These are phyloP conservation scores for Cucurbita argyrosperma DNA, from an alignment of 306 rosid species.

Conservation along the genomic window DNA sequence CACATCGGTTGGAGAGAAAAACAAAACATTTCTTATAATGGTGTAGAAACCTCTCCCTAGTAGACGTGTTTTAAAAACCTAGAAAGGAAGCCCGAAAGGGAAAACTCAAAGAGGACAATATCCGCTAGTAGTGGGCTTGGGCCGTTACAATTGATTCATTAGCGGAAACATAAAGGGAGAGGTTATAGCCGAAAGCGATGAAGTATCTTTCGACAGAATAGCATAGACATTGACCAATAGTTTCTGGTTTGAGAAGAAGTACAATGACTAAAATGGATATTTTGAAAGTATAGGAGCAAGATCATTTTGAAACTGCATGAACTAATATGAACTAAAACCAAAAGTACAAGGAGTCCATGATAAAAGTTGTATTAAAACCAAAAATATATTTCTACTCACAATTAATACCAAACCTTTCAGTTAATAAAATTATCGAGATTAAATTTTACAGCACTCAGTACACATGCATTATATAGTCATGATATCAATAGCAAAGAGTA, in stretches of 20 bases:
- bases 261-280: too few relatives aligned
- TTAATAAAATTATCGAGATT: neutral
- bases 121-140: too few relatives aligned
- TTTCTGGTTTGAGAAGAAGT: neutral
- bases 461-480: neutral
- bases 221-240: neutral
- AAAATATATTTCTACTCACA: neutral
- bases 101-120: too few relatives aligned
- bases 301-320: neutral
- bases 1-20: too few relatives aligned
- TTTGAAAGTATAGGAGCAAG: neutral
- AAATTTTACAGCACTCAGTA: neutral
- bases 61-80: too few relatives aligned
- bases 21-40: too few relatives aligned
- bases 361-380: neutral
- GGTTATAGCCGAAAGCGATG: too few relatives aligned
- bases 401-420: neutral
- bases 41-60: too few relatives aligned
- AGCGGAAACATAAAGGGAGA: neutral
- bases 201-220: neutral
- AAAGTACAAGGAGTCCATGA: neutral
- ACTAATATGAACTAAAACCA: neutral
- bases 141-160: neutral
- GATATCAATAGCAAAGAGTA: neutral
- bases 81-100: too few relatives aligned